Base-by-base conservation (phyloP, 2,329 filamentous ascomycete genomes). In the Akanthomyces dipterigenus region DNA sequence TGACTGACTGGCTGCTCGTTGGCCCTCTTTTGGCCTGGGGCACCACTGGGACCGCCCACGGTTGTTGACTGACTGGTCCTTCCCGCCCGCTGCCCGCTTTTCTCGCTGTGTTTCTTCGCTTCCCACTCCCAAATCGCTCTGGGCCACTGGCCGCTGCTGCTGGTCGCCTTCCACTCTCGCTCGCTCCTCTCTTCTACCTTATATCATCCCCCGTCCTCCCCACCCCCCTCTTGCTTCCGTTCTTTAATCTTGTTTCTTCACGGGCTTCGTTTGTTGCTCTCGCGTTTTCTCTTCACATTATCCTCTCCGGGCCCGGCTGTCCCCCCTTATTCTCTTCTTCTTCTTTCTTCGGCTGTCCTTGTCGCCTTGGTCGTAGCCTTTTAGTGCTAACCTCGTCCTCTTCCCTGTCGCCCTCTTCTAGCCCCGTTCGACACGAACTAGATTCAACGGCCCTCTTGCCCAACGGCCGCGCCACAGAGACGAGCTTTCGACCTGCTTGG, bases 251-350 rank as follows among this genome's bases (percentile, higher is more conserved):
- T 62, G 64, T 64, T 54, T 63, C 65, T 62, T 55, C 59, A 38
- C 50, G 59, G 40, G 59, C 51, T 50, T 61, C 59, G 42, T 61
- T 55, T 61, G 59, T 61, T 55, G 51, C 59, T 61, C 59, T 48
- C 34, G 28, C 34, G 42, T 63, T 55, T 64, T 55, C 51, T 55
- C 22, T 61, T 61, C 42, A 24, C 22, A 40, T 38, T 48, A 34
- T 48, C 62, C 62, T 48, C 67, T 61, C 63, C 61, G 64, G 65
- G 66, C 68, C 67, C 65, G 67, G 68, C 64, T 65, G 64, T 68
- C 65, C 62, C 61, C 65, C 65, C 63, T 68, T 68, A 68, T 70
- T 71, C 69, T 68, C 63, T 68, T 69, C 65, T 68, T 67, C 68
- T 68, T 67, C 68, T 67, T 65, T 68, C 67, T 63, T 63, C 56